A percentile compares a stretch with the other conserved stretches of the same genome.
phyloP scores from a whole-genome alignment of 2,329 filamentous ascomycete species.

The Thielaviopsis punctulata region DNA sequence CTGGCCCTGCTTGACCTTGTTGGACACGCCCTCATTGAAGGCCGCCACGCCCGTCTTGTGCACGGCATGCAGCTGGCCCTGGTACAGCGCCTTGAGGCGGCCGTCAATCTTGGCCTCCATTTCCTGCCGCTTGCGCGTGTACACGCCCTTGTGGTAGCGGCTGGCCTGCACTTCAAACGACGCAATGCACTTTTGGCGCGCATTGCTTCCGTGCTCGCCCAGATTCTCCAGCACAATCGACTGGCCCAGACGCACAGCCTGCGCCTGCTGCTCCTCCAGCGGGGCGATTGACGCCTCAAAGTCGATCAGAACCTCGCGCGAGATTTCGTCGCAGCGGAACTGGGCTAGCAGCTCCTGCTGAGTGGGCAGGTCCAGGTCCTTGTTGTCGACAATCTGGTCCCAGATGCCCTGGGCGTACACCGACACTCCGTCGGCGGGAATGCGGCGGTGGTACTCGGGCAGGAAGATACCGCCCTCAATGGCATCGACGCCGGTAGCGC shows the following conservation, averaged over 20 bases:
- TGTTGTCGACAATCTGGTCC: conserved; percentile 98
- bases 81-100: conserved; percentile 75
- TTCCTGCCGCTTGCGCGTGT: conserved; percentile 67
- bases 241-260: conserved; percentile 55
- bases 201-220: conserved; percentile 52
- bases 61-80: conserved; percentile 70
- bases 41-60: conserved; percentile 74
- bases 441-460: conserved; percentile 86
- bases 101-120: conserved; percentile 73
- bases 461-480: conserved; percentile 69
- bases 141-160: conserved; percentile 93
- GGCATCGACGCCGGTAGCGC: conserved; percentile 43
- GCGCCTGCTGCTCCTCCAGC: conserved; percentile 71
- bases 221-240: conserved; percentile 57
- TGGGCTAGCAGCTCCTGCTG: conserved; percentile 94
- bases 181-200: conserved; percentile 56
- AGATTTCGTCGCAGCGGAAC: conserved; percentile 94
- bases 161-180: conserved; percentile 84
- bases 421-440: conserved; percentile 92
- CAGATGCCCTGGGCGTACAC: conserved; percentile 86
- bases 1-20: conserved; percentile 76
- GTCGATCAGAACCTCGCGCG: conserved; percentile 64
- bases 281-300: conserved; percentile 74
- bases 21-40: conserved; percentile 77
- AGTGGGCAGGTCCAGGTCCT: conserved; percentile 88